Evolutionary conservation across 1,284 basidiomycete species (phyloP).

Genomic region (Golubevia pallescens): DNA sequence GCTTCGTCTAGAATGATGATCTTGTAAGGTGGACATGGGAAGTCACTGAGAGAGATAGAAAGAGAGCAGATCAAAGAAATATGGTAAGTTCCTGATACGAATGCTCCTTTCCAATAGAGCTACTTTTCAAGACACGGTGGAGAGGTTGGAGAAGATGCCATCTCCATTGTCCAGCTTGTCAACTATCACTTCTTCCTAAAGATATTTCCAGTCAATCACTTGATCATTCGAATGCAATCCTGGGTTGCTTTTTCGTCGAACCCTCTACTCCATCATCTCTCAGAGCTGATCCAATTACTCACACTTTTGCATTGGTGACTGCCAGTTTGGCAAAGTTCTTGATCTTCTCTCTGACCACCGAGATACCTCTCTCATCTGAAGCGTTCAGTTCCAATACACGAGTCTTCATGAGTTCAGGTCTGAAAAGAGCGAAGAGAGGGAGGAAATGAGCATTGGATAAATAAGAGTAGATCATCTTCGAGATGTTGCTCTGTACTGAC

Average conservation of each 20-base stretch:
- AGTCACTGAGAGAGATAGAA: slow-evolving; percentile 58
- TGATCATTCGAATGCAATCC: too few relatives aligned
- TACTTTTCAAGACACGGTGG: background rate
- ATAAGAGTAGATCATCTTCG: slow-evolving; percentile 10
- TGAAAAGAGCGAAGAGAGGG: slow-evolving; percentile 55
- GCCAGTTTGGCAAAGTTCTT: slow-evolving; percentile 87
- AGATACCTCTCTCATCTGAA: slow-evolving; percentile 96
- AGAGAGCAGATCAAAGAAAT: too few relatives aligned
- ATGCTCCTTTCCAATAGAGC: too few relatives aligned
- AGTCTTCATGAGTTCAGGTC: slow-evolving; percentile 90
- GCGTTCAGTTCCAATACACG: slow-evolving; percentile 98
- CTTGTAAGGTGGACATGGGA: slow-evolving; percentile 97
- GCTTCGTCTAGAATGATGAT: slow-evolving; percentile 99
- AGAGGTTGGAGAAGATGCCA: too few relatives aligned
- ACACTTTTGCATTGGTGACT: slow-evolving; percentile 52
- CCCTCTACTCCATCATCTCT: background rate
- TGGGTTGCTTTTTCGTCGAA: too few relatives aligned
- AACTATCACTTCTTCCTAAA: too few relatives aligned
- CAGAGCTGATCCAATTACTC: background rate
- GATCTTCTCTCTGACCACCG: slow-evolving; percentile 96
- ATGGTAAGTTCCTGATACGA: too few relatives aligned
- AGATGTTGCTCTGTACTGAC: slow-evolving; percentile 66
- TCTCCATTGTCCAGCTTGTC: too few relatives aligned
- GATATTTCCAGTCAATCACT: too few relatives aligned
- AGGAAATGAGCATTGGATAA: slow-evolving; percentile 6